Base-by-base conservation (phyloP, 2,329 filamentous ascomycete species). In the Atkinsonella texensis region DNA sequence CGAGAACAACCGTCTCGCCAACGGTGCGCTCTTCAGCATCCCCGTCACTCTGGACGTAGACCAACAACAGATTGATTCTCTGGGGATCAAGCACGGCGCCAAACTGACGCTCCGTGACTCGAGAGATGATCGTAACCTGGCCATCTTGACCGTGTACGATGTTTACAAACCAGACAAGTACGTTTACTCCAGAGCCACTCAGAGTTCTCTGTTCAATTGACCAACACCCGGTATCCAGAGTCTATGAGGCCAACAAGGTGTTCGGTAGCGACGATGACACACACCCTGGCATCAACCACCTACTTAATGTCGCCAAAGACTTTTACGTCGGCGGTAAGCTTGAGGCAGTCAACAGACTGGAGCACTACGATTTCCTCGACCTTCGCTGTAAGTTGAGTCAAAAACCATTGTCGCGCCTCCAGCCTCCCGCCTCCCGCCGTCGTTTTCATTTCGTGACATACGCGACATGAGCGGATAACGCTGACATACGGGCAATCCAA, bases 351-450 rank as follows among this genome's bases (percentile, higher is more conserved):
- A 91, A 91, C 79, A 86, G 89, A 61, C 80, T 95, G 55, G 89
- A 94, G 75, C 93, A 98, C 79, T 98, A 98, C 76, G 93, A 98
- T 75, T 97, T 97, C 75, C 88, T 97, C 60, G 93, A 87, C 64
- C 81, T 97, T 54, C 84, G 93, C 76, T 97, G 87, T 88, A 77
- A 70, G 84, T 70, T 17, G 3, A 12, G 7, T 5, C 2, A 15
- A 39, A 17, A 31, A 17, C 5, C 28, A 28, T 28, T 12, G 28
- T 31, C 17, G 47, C 38, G 47, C 47, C 18, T 42, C 23, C 11
- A 13, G 10, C 45, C 18, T 6, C 2, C 13, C 9, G 32, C 4
- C 3, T 2, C 33, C 13, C 33, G 33, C 20, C 20, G 7, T 15
- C 15, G 12, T 15, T 15, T 38, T 38, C 5, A 10, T 38, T 28